phyloP scores from a whole-genome alignment of 1,139 yeast species.

The Saccharomyces hybrid region DNA sequence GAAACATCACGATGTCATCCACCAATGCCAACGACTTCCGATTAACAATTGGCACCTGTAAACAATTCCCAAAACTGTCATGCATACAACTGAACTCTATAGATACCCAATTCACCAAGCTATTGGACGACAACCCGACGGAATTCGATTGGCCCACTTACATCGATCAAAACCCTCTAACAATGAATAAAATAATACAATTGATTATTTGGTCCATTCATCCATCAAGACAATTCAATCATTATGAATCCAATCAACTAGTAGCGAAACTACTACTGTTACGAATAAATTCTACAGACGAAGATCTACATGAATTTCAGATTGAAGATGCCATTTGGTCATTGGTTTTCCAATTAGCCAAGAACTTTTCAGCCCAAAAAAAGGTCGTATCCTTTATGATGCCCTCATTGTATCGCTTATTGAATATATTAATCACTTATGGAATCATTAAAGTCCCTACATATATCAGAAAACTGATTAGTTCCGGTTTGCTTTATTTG shows the following conservation, averaged over 20 bases:
- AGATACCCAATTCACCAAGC: conserved; percentile 20
- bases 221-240: conserved; percentile 23
- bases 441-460: conserved; percentile 45
- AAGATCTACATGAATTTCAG: conserved; percentile 25
- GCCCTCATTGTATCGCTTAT: conserved; percentile 18
- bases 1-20: neutral
- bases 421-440: conserved; percentile 28
- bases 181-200: conserved; percentile 23
- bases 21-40: neutral
- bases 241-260: conserved; percentile 29
- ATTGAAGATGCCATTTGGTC: conserved; percentile 31
- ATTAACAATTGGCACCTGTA: neutral
- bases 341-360: conserved; percentile 28
- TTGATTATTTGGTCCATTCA: conserved; percentile 29
- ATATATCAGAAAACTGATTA: conserved; percentile 68
- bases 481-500: conserved; percentile 71
- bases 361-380: conserved; percentile 13
- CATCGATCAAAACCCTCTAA: conserved; percentile 25
- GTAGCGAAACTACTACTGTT: conserved; percentile 27
- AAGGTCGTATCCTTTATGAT: conserved; percentile 12
- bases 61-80: neutral
- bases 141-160: conserved; percentile 30
- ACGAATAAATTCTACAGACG: conserved; percentile 24
- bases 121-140: conserved; percentile 24
- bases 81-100: conserved; percentile 14